Base-by-base conservation (phyloP, 345 rosid genomes). In the Citrus mangshanensis region DNA sequence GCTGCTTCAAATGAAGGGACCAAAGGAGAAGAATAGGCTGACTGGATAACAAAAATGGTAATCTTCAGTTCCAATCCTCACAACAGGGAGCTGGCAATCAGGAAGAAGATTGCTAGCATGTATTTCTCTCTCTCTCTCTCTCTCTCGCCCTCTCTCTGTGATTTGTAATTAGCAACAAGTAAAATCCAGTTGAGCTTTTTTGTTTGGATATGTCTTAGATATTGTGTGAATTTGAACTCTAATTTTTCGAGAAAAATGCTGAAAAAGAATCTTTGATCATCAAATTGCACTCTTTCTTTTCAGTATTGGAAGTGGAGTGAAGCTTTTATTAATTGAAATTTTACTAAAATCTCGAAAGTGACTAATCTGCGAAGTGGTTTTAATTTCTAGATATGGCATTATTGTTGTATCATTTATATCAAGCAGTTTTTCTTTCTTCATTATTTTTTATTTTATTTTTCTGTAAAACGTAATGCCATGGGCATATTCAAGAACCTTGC, bases 41-140 rank as follows among this genome's bases (percentile, higher is more conserved):
- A 68, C 71, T 61, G 61, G 77, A 38, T 30, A 49, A 60, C 74
- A 62, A 28, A 76, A 78, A 87, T 91, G 91, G 85, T 88, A 78
- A 86, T 87, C 49, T 69, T 86, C 27, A 82, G 87, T 78, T 82
- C 82, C 70, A 92, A 81, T 66, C 89, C 90, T 67, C 90, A 88
- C 70, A 81, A 76, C 81, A 92, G 79, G 87, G 98, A 94, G 86
- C 89, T 93, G 24, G 56, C 82, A 69, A 84, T 91, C 75, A 89
- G 99, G 82, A 87, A 89, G 86, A 88, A 89, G 80, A 89, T 96
- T 34, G 82, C 89, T 66, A 91, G 85, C 84, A 93, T 87, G 98
- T 96, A 91, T 55, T 71, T 68, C 14, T 37, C 46, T 25, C 2
- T 69, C 40, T 54, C 38, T 35, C 37, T 35, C 3, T 68, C 2